These are phyloP conservation scores for Osmozyma mogii DNA, from an alignment of 805 yeast genomes.

Conservation along the genomic window DNA sequence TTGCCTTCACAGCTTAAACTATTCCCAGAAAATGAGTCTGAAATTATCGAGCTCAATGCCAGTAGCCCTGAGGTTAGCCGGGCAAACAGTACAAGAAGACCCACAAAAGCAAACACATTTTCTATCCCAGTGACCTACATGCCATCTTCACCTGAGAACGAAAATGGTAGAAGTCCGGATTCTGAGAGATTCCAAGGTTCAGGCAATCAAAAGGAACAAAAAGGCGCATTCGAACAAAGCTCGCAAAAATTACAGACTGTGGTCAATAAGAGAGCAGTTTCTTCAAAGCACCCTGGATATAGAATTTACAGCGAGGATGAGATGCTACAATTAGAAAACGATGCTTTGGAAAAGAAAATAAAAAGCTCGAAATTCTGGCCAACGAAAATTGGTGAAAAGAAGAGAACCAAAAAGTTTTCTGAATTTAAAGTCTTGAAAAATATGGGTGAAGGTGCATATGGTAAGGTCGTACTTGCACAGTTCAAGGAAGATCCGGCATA, in stretches of 20 bases:
- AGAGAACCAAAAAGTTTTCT: slow-evolving; percentile 62
- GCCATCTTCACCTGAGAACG: too few relatives aligned
- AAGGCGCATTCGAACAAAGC: too few relatives aligned
- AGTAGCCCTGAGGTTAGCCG: slow-evolving; percentile 23
- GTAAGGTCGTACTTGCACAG: slow-evolving; percentile 78
- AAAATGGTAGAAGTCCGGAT: too few relatives aligned
- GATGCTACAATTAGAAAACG: slow-evolving; percentile 39
- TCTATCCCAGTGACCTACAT: slow-evolving; percentile 19
- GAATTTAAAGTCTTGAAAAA: slow-evolving; percentile 68
- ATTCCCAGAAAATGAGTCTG: slow-evolving; percentile 29
- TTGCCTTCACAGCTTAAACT: slow-evolving; percentile 53
- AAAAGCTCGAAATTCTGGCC: slow-evolving; percentile 41
- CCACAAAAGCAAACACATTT: slow-evolving; percentile 19
- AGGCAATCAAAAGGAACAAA: too few relatives aligned
- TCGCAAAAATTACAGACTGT: too few relatives aligned
- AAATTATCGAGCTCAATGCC: slow-evolving; percentile 22
- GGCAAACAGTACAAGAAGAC: slow-evolving; percentile 27
- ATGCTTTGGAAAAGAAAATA: slow-evolving; percentile 29
- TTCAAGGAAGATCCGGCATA: slow-evolving; percentile 56
- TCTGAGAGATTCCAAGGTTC: too few relatives aligned
- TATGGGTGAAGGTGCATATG: slow-evolving; percentile 96
- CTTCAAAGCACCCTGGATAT: too few relatives aligned
- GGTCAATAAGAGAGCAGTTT: too few relatives aligned
- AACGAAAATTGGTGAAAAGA: slow-evolving; percentile 46
- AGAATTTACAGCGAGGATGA: slow-evolving; percentile 31